Conservation (phyloP, 75 land plant genomes). For the Sequoiadendron giganteum region DNA sequence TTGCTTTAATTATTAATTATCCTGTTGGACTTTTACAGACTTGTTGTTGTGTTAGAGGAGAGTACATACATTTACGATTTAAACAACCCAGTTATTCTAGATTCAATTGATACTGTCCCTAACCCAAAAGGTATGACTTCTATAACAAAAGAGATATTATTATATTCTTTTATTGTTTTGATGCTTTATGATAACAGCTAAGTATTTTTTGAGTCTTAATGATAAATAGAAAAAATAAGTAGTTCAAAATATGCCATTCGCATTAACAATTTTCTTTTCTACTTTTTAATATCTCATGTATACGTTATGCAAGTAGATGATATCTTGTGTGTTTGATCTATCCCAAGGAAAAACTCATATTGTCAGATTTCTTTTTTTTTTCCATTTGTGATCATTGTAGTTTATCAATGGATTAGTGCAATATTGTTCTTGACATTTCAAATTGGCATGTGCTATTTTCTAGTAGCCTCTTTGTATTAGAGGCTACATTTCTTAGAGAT, state of each 20-base stretch:
- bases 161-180: neutral
- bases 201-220: neutral
- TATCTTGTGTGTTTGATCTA: neutral
- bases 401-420: neutral
- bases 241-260: neutral
- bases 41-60: slow-evolving; percentile 72
- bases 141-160: neutral
- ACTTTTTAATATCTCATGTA: neutral
- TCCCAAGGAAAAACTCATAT: neutral
- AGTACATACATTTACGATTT: slow-evolving; percentile 73
- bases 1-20: neutral
- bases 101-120: slow-evolving; percentile 64
- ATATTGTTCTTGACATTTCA: neutral
- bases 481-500: neutral
- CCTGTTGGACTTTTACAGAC: slow-evolving; percentile 38
- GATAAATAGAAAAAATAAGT: neutral
- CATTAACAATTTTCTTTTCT: neutral
- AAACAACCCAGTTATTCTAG: slow-evolving; percentile 40
- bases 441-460: neutral
- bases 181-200: neutral
- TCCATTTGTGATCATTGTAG: neutral
- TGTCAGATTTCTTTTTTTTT: neutral
- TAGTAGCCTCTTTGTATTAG: neutral
- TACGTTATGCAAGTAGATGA: neutral
- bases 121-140: slow-evolving; percentile 60